Percentiles rank a stretch among this genome's conserved stretches.
These are phyloP conservation scores for Dioszegia aurantiaca DNA, from an alignment of 768 basidiomycete genomes.

Conservation along the genomic window DNA sequence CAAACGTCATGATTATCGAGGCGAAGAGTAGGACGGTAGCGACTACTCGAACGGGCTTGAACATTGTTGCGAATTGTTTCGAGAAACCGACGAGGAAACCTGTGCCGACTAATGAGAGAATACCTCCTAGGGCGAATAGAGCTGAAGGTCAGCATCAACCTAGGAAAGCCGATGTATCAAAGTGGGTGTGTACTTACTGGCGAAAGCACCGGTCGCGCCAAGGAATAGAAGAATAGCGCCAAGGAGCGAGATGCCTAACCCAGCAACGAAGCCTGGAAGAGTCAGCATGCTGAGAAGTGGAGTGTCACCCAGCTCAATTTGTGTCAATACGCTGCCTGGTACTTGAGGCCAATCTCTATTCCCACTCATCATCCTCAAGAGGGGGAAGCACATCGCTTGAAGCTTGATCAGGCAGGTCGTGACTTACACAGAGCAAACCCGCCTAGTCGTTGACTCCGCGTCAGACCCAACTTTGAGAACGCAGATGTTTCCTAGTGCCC, in stretches of 20 bases:
- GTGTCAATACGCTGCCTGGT: too few species aligned
- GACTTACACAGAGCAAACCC: slow-evolving; percentile 82
- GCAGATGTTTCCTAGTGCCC: slow-evolving; percentile 70
- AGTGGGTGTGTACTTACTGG: slow-evolving; percentile 58
- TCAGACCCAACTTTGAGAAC: slow-evolving; percentile 73
- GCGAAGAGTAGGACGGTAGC: slow-evolving; percentile 75
- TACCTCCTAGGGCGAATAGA: slow-evolving; percentile 75
- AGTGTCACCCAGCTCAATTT: too few species aligned
- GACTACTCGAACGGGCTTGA: slow-evolving; percentile 82
- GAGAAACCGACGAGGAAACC: slow-evolving; percentile 74
- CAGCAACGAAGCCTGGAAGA: slow-evolving; percentile 62
- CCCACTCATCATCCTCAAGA: too few species aligned
- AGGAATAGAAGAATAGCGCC: slow-evolving; percentile 75
- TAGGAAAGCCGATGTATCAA: background rate
- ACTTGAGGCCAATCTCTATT: too few species aligned
- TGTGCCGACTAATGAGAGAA: slow-evolving; percentile 79
- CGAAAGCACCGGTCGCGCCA: slow-evolving; percentile 67
- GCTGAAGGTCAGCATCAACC: slow-evolving; percentile 55
- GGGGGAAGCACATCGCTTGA: slow-evolving; percentile 14
- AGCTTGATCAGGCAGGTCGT: too few species aligned
- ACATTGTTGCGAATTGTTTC: slow-evolving; percentile 85
- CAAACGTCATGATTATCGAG: slow-evolving; percentile 76
- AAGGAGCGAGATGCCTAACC: slow-evolving; percentile 75
- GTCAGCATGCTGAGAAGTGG: too few species aligned
- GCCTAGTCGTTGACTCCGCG: slow-evolving; percentile 75